These are phyloP conservation scores for Brassica nigra DNA, from an alignment of 345 rosid species.

Conservation along the genomic window DNA sequence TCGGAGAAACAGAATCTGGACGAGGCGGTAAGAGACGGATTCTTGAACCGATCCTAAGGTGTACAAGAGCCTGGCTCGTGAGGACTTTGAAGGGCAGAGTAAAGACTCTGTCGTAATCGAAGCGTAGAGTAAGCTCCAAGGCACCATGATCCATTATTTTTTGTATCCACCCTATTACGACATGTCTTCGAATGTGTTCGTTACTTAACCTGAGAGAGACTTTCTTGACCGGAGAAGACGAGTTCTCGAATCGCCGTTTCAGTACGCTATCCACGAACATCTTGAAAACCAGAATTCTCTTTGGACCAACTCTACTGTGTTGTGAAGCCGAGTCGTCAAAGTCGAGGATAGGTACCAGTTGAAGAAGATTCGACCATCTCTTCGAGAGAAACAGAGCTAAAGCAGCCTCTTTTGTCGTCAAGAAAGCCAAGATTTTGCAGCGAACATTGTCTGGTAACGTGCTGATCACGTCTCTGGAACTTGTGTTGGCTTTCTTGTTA, in stretches of 20 bases:
- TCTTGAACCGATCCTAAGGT: slow-evolving; percentile 14
- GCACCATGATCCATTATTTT: slow-evolving; percentile 1
- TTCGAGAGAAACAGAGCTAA: slow-evolving; percentile 9
- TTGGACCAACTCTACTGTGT: background rate
- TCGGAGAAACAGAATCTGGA: slow-evolving; percentile 4
- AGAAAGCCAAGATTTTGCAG: slow-evolving; percentile 12
- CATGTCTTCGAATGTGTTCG: background rate
- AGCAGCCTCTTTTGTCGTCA: slow-evolving; percentile 32
- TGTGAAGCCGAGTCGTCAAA: slow-evolving; percentile 7
- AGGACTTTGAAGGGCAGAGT: background rate
- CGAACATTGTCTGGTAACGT: slow-evolving; percentile 25
- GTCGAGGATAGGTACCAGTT: background rate
- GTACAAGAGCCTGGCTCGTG: slow-evolving; percentile 21
- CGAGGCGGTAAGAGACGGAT: background rate
- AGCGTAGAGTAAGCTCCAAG: slow-evolving; percentile 10
- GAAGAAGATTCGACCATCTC: slow-evolving; percentile 28
- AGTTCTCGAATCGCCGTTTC: background rate
- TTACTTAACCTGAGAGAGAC: slow-evolving; percentile 20
- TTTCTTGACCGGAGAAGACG: slow-evolving; percentile 3
- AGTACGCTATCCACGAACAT: slow-evolving; percentile 25
- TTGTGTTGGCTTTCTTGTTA: background rate
- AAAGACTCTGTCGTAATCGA: background rate
- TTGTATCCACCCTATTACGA: slow-evolving; percentile 3
- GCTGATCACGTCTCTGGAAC: slow-evolving; percentile 2
- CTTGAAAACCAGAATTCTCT: background rate